Base-by-base conservation (phyloP, 2,329 filamentous ascomycete species). In the Thielaviopsis cerberus region DNA sequence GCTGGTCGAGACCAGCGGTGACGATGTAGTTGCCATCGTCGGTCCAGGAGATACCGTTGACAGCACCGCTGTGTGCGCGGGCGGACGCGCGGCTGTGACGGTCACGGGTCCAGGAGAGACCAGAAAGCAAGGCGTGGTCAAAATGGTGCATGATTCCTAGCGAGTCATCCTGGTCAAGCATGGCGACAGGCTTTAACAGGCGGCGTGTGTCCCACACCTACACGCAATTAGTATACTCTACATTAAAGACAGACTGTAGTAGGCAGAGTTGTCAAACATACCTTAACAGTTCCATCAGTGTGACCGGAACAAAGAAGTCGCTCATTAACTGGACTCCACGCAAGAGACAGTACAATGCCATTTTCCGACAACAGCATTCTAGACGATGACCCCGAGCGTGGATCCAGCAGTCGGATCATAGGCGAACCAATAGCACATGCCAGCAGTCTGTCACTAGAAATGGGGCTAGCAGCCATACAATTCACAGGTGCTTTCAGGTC, bases 381-480 rank as follows among this genome's bases (percentile, higher is more conserved):
- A 1, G 85, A 82, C 53, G 53, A 51, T n/a, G 50, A 58, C 8
- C 48, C 26, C 26, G 53, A 52, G 8, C 59, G 56, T 24, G 53
- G 75, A 67, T 97, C 91, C 5, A 96, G 81, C 6, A 97, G 78
- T 17, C 89, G 82, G 15, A 95, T 85, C 25, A 86, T 78, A 6
- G 88, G 87, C 66, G 92, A 83, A 62, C 94, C 88, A 0, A 89
- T 94, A 0, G 86, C 90, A 65, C 88, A 92, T 10, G 91, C 89
- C 10, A 96, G 86, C 3, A 95, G 77, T 0, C 94, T 75, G 65
- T 89, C 77, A 56, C 80, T 72, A 58, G 88, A 78, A 59, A 90
- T 72, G 50, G 83, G 78, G 0, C 89, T 94, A 25, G 87, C 76
- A 0, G 86, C 81, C 68, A 95, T 89, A 0, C 85, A 82, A 69